These are phyloP conservation scores for Pseudoscleropodium purum DNA, from an alignment of 225 moss, liverwort and hornwort genomes.

Conservation along the genomic window DNA sequence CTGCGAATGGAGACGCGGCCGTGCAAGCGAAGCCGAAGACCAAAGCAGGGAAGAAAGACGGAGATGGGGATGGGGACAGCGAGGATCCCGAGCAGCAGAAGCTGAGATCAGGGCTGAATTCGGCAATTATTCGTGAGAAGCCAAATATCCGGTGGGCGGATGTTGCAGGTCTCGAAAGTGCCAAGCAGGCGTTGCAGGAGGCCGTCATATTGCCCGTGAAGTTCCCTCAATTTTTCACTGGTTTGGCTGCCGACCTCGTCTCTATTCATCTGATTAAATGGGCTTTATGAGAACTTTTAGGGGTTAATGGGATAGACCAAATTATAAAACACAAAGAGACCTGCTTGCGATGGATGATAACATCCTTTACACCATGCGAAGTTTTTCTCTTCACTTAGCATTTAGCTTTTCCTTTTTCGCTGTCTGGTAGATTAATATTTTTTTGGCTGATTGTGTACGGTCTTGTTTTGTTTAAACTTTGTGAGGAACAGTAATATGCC, in stretches of 20 bases:
- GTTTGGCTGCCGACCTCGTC: neutral
- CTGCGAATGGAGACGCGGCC: constrained; percentile 70
- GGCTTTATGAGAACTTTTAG: neutral
- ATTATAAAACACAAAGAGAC: neutral
- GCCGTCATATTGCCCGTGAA: constrained; percentile 92
- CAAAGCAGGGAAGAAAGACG: constrained; percentile 58
- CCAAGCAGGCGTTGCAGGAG: constrained; percentile 95
- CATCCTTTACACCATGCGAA: neutral
- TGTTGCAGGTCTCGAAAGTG: constrained; percentile 92
- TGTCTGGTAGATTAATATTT: neutral
- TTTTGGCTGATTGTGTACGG: neutral
- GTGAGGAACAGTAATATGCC: neutral
- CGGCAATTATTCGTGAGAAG: constrained; percentile 78
- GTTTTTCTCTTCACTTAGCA: neutral
- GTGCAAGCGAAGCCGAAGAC: constrained; percentile 77
- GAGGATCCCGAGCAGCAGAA: constrained; percentile 91
- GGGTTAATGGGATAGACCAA: neutral
- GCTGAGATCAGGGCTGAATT: constrained; percentile 71
- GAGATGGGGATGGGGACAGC: constrained; percentile 61
- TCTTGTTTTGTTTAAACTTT: neutral
- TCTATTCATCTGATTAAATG: neutral
- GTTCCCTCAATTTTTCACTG: constrained; percentile 97
- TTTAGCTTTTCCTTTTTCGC: neutral
- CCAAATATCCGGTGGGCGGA: constrained; percentile 86
- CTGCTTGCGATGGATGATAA: neutral